Conservation (phyloP, 176 grass and related monocot species). For the Tillandsia fasciculata region DNA sequence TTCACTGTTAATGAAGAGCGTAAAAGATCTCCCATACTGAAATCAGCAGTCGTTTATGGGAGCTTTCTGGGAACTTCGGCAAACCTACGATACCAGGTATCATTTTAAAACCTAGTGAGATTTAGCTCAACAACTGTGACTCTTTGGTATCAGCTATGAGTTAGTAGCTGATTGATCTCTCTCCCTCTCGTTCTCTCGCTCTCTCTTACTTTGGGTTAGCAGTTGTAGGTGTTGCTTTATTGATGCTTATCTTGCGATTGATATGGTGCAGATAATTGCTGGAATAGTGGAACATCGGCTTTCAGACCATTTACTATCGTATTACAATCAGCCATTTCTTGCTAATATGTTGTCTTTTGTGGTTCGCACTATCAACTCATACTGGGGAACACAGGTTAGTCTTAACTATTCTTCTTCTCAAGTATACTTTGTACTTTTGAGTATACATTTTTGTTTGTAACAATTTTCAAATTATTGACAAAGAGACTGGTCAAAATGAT, state of each 20-base stretch:
- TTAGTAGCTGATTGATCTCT: background rate
- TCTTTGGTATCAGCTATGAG: background rate
- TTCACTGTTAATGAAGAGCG: slow-evolving; percentile 23
- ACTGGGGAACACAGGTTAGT: slow-evolving; percentile 95
- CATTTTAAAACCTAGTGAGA: slow-evolving; percentile 6
- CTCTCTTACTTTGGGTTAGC: too few species aligned
- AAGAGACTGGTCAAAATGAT: slow-evolving; percentile 4
- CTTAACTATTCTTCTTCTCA: background rate
- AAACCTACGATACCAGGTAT: slow-evolving; percentile 96
- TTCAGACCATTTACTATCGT: slow-evolving; percentile 57
- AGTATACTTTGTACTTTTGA: background rate
- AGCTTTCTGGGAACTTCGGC: slow-evolving; percentile 89
- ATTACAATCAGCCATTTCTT: slow-evolving; percentile 71
- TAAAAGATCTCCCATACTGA: slow-evolving; percentile 66
- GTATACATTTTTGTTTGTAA: too few species aligned
- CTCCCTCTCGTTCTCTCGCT: too few species aligned
- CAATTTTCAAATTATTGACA: slow-evolving; percentile 1
- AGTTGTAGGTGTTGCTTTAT: background rate
- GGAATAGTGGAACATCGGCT: slow-evolving; percentile 89
- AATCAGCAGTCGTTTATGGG: slow-evolving; percentile 72
- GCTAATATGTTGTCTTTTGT: slow-evolving; percentile 62
- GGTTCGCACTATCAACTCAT: slow-evolving; percentile 79
- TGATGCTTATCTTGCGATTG: background rate
- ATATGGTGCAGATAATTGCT: slow-evolving; percentile 67
- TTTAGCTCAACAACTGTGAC: background rate